These are phyloP conservation scores for Colletotrichum chrysophilum DNA, from an alignment of 2,329 filamentous ascomycete genomes.

Conservation along the genomic window DNA sequence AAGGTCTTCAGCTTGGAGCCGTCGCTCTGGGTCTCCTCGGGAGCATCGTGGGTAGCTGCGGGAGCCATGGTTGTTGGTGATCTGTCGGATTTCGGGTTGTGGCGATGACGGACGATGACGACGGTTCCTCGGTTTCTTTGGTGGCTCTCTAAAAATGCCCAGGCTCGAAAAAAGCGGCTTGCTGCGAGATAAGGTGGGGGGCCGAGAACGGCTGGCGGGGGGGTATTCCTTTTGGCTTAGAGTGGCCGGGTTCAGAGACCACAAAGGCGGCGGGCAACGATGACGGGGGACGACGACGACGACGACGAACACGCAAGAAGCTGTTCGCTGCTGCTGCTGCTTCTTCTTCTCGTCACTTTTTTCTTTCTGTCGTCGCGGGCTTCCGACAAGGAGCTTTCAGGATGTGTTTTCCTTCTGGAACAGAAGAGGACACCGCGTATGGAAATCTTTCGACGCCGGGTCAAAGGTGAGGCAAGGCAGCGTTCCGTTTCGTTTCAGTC, in stretches of 20 bases:
- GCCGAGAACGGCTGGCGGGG: conserved; percentile 20
- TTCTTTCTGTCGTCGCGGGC: neutral
- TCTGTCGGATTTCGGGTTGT: neutral
- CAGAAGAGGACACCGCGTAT: neutral
- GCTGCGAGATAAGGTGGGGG: conserved; percentile 20
- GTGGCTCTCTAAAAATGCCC: neutral
- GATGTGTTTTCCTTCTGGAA: neutral
- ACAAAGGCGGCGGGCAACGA: neutral
- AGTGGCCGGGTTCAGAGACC: neutral
- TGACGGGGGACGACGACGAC: neutral
- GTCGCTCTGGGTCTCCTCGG: conserved; percentile 69
- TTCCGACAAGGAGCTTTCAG: neutral
- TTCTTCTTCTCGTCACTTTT: neutral
- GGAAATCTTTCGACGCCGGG: neutral
- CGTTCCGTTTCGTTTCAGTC: conserved; percentile 2
- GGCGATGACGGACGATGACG: conserved; percentile 6
- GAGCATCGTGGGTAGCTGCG: conserved; percentile 36
- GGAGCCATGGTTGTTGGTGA: conserved; percentile 37
- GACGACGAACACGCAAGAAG: neutral
- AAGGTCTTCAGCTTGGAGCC: conserved; percentile 90
- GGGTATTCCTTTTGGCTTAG: neutral
- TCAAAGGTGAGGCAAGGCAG: neutral
- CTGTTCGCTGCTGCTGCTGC: neutral
- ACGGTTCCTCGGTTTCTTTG: neutral
- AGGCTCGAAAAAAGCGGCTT: conserved; percentile 12